Conservation (phyloP, 768 basidiomycete species). For the Lactarius sanguifluus region DNA sequence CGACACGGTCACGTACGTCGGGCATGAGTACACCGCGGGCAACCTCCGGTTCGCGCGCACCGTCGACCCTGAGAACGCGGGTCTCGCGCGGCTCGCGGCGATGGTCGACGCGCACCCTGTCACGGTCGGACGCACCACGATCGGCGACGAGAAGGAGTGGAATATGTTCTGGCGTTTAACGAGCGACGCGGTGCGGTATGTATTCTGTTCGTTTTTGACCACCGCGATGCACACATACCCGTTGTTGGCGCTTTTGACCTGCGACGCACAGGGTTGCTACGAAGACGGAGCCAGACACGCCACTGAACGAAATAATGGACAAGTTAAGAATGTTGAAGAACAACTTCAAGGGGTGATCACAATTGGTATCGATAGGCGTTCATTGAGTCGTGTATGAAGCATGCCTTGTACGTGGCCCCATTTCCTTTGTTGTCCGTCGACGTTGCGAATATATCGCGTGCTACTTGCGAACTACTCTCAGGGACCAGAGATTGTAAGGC, state of each 20-base stretch:
- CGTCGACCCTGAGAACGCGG: constrained; percentile 63
- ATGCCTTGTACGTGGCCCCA: not conserved
- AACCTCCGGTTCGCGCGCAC: constrained; percentile 69
- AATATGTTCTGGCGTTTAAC: constrained; percentile 91
- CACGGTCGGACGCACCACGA: constrained; percentile 82
- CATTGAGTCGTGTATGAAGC: not conserved
- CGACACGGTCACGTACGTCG: constrained; percentile 79
- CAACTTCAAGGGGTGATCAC: constrained; percentile 61
- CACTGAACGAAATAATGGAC: constrained; percentile 66
- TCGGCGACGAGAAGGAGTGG: constrained; percentile 92
- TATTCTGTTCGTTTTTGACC: not conserved
- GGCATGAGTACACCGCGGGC: constrained; percentile 87
- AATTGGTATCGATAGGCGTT: not conserved
- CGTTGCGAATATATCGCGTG: not conserved
- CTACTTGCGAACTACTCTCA: not conserved
- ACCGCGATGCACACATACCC: not conserved
- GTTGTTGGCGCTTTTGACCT: constrained; percentile 3
- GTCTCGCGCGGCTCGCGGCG: constrained; percentile 55
- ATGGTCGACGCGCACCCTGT: constrained; percentile 58
- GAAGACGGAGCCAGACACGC: constrained; percentile 40
- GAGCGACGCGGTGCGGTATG: constrained; percentile 62
- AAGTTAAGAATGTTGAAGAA: constrained; percentile 84
- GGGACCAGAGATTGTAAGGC: not conserved
- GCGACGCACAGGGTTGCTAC: constrained; percentile 48
- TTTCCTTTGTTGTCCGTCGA: not conserved